A percentile compares a stretch with the other conserved stretches of the same genome.
phyloP scores from a whole-genome alignment of 495 filamentous ascomycete species.

The Tricharina praecox region DNA sequence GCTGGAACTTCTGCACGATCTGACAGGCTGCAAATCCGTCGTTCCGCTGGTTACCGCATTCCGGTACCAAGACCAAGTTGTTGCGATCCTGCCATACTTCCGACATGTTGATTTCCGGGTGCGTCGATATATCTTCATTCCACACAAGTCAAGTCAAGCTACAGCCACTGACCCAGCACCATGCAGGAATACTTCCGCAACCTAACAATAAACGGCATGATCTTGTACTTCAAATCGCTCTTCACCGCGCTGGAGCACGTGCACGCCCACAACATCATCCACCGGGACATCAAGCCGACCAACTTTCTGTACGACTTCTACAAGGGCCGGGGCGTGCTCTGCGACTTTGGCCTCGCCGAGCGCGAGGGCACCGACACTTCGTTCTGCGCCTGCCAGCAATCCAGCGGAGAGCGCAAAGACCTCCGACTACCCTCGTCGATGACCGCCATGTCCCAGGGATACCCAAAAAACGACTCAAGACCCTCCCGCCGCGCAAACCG shows the following conservation, averaged over 20 bases:
- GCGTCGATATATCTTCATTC: constrained; percentile 1
- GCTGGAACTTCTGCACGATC: constrained; percentile 83
- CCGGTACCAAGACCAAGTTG: constrained; percentile 79
- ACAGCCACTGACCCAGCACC: constrained; percentile 3
- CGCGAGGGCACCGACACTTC: constrained; percentile 56
- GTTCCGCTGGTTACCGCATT: constrained; percentile 95
- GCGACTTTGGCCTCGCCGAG: constrained; percentile 93
- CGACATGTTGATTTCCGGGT: constrained; percentile 81
- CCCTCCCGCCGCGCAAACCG: constrained; percentile 79
- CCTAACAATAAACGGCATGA: constrained; percentile 69
- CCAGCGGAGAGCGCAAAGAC: constrained; percentile 23
- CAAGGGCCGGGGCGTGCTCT: constrained; percentile 67
- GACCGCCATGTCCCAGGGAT: constrained; percentile 42
- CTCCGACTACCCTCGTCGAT: constrained; percentile 28
- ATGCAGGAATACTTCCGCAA: constrained; percentile 63
- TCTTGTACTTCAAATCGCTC: constrained; percentile 73
- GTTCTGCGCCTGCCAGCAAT: constrained; percentile 52
- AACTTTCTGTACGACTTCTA: constrained; percentile 92
- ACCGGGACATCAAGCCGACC: constrained; percentile 98
- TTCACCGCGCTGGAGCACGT: constrained; percentile 72
- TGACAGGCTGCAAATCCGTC: constrained; percentile 63
- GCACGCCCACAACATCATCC: constrained; percentile 66
- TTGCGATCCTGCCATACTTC: constrained; percentile 89
- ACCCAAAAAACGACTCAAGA: constrained; percentile 64
- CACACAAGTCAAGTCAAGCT: too few species aligned